These are phyloP conservation scores for Pistacia vera DNA, from an alignment of 345 rosid genomes.

Conservation along the genomic window DNA sequence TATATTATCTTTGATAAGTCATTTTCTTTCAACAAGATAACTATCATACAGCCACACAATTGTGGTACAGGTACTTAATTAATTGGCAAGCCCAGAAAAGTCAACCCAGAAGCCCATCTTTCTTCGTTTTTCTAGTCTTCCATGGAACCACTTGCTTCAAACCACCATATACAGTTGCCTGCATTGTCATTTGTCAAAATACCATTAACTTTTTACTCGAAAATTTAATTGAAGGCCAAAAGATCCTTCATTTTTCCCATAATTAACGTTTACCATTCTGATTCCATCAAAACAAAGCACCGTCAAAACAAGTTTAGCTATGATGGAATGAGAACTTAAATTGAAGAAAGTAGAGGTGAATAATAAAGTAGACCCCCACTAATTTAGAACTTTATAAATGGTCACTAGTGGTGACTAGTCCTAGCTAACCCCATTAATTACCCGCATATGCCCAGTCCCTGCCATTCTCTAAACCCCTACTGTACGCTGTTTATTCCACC, in stretches of 20 bases:
- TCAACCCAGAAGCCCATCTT: constrained; percentile 38
- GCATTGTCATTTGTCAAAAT: constrained; percentile 26
- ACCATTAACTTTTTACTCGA: neutral
- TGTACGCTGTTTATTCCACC: neutral
- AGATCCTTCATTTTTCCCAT: too few species aligned
- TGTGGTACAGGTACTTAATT: neutral
- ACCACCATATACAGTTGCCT: constrained; percentile 65
- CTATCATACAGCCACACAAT: neutral
- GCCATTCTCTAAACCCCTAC: neutral
- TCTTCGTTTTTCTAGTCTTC: constrained; percentile 55
- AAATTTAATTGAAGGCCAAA: too few species aligned
- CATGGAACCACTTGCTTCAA: constrained; percentile 69
- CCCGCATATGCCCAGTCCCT: neutral
- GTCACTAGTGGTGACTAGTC: neutral
- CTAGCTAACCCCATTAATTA: neutral
- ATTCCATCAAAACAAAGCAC: neutral
- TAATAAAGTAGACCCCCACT: neutral
- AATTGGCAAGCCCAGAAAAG: constrained; percentile 1
- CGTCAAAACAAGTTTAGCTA: neutral
- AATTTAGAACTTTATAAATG: neutral
- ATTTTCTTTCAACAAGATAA: constrained; percentile 14
- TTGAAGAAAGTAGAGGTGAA: neutral
- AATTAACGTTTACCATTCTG: too few species aligned
- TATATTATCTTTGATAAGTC: constrained; percentile 8
- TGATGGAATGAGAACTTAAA: neutral